A percentile compares a stretch with the other conserved stretches of the same genome.
These are phyloP conservation scores for Cordyceps farinosa DNA, from an alignment of 2,329 filamentous ascomycete species.

Conservation along the genomic window DNA sequence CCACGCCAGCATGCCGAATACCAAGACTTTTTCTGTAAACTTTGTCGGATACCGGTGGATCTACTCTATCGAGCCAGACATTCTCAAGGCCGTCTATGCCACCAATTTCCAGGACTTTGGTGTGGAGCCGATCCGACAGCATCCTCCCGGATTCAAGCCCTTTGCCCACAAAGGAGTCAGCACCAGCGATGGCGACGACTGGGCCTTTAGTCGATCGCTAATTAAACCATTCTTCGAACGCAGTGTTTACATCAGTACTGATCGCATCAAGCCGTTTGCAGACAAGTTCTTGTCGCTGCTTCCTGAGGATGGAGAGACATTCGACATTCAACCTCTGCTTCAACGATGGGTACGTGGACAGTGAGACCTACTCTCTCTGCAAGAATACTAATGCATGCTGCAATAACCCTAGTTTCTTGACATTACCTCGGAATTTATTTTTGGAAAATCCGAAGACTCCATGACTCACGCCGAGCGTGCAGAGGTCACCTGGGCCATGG, in stretches of 20 bases:
- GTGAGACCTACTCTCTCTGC: neutral
- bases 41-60: constrained; percentile 23
- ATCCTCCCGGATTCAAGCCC: constrained; percentile 20
- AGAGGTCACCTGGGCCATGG: constrained; percentile 21
- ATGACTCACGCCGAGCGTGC: constrained; percentile 20
- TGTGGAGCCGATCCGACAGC: constrained; percentile 22
- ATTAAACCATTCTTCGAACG: constrained; percentile 25
- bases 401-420: constrained; percentile 19
- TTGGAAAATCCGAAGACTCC: constrained; percentile 20
- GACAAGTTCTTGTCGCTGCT: constrained; percentile 19
- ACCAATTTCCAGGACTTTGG: constrained; percentile 24
- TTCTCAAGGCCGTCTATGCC: constrained; percentile 24
- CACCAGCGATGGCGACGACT: constrained; percentile 22
- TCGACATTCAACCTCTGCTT: constrained; percentile 21
- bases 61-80: constrained; percentile 23
- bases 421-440: constrained; percentile 22
- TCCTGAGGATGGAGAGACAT: constrained; percentile 21
- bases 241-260: constrained; percentile 22
- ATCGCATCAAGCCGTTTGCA: constrained; percentile 21
- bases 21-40: constrained; percentile 23
- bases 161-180: constrained; percentile 22
- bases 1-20: constrained; percentile 18
- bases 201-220: constrained; percentile 22
- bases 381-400: neutral
- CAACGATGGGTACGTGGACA: constrained; percentile 20